Conservation (phyloP, 257 asterid species). For the Solanum microdontum region DNA sequence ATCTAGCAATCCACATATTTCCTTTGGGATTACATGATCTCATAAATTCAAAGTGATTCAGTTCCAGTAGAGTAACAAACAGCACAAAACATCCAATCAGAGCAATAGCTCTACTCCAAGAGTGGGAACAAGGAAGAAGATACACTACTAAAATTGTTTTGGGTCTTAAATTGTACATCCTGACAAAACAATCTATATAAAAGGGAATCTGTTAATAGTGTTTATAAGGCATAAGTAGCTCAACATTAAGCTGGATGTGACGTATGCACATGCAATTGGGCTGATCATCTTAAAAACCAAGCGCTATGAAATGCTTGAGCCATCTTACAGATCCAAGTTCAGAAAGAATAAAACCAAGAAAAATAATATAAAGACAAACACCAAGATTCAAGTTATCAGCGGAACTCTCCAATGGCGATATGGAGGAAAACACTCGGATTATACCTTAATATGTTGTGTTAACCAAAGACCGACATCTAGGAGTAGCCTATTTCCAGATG, state of each 20-base stretch:
- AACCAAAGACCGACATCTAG: slow-evolving; percentile 89
- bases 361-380: background rate
- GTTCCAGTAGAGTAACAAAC: background rate
- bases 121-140: background rate
- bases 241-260: background rate
- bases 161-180: background rate
- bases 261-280: background rate
- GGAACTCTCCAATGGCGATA: background rate
- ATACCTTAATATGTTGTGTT: slow-evolving; percentile 80
- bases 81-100: background rate
- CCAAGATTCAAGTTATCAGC: background rate
- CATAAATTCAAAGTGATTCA: background rate
- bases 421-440: background rate
- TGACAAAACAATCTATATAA: background rate
- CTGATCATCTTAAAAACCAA: background rate
- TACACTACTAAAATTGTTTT: background rate
- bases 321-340: background rate
- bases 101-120: background rate
- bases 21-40: background rate
- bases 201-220: background rate
- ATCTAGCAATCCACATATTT: background rate
- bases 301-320: background rate
- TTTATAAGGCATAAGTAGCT: background rate
- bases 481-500: slow-evolving; percentile 81
- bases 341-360: background rate